Conservation (phyloP, 129 eudicot genomes). For the Mikania micrantha region DNA sequence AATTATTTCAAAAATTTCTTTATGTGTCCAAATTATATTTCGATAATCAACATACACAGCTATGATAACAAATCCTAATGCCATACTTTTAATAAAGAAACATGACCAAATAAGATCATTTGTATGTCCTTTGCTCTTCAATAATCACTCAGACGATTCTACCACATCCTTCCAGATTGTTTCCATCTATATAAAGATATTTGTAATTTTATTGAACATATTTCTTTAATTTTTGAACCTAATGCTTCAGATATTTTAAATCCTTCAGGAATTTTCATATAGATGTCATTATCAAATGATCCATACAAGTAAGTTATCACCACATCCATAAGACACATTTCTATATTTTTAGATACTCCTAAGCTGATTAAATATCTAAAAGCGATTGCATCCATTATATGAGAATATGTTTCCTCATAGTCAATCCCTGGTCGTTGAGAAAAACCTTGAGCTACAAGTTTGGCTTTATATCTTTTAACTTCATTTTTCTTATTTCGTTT, state of each 20-base stretch:
- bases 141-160: neutral
- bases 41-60: no score
- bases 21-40: no score
- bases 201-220: neutral
- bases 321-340: neutral
- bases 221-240: neutral
- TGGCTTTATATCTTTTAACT: neutral
- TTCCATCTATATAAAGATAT: neutral
- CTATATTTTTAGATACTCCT: neutral
- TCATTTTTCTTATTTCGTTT: neutral
- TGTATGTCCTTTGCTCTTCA: neutral
- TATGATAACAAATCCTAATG: neutral
- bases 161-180: neutral
- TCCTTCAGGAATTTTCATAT: neutral
- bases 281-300: neutral
- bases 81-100: neutral
- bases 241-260: neutral
- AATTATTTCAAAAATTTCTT: neutral
- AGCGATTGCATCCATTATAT: neutral
- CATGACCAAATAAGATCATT: no score
- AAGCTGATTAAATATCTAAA: neutral
- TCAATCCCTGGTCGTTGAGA: neutral
- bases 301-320: neutral
- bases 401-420: neutral
- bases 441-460: neutral